Base-by-base conservation (phyloP, 2,329 filamentous ascomycete genomes). In the Ophiocordyceps camponoti-rufipedis region DNA sequence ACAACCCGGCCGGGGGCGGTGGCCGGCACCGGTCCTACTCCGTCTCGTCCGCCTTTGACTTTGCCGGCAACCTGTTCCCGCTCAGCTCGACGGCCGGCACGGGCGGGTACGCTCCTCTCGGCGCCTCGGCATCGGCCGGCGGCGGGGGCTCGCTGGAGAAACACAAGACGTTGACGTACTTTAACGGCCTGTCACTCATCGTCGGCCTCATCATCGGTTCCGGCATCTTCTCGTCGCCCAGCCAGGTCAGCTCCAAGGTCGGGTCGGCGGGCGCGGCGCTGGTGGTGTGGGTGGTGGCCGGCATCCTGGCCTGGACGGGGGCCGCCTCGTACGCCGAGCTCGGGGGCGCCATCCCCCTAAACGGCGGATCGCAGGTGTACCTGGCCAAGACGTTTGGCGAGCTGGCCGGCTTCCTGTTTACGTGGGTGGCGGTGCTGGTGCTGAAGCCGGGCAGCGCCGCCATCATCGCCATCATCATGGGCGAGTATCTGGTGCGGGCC, bases 391-490 rank as follows among this genome's bases (percentile, higher is more conserved):
- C 94, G 48, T 94, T 95, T 61, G 89, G 89, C 45, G 91, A 98
- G 64, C 69, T 94, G 56, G 77, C 80, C 1, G 91, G 91, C 0
- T 98, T 98, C 58, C 68, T 96, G 32, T 98, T 95, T 62, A 93
- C 88, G 2, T 98, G 91, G 91, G 87, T 85, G 44, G 88, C 91
- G 1, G 86, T 96, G 14, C 74, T 91, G 48, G 91, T 98, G 12
- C 69, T 98, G 49, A 96, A 95, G 65, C 91, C 91, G 0, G 91
- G 91, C 2, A 84, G 85, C 38, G 81, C 87, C 10, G 91, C 91
- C 49, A 98, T 98, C 58, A 86, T 98, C 51, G 75, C 89, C 52
- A 95, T 98, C 53, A 95, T 98, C 56, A 95, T 96, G 70, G 91
- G 91, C 41, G 91, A 98, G 64, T 98, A 98, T 58, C 68, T 94